Evolutionary conservation across 2,329 filamentous ascomycete genomes (phyloP), one percentile per base, ranked within the genome.

Genomic region (Sarocladiaceae sp.): DNA sequence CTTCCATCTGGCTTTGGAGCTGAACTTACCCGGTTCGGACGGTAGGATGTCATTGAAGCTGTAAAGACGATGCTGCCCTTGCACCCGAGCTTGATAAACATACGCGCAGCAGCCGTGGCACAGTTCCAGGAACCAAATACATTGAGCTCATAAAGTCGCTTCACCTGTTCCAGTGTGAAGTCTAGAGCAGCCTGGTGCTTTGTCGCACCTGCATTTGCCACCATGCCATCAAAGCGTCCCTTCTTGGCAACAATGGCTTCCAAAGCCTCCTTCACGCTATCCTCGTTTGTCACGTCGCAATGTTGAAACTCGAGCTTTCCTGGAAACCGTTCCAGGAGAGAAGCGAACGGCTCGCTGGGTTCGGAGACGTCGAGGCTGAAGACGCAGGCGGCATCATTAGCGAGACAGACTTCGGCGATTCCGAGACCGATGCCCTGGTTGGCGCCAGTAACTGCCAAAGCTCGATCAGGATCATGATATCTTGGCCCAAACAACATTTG

Each of bases 131-230:
- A 58, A 15, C 68, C 69, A 40, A 62, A 67, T 15, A 71, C 66
- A 51, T 76, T 75, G 33, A 77, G 63, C 46, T 63, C 60, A 52
- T 16, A 72, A 52, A 11, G 69, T 65, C 44, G 61, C 43, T 52
- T 47, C 10, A 54, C 47, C 46, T 55, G 48, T 11, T 53, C 52
- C 31, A 50, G 41, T 12, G 50, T 46, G 48, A 72, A 72, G 20
- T 69, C 60, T 4, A 72, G 57, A 2, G 69, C 69, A 4, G 70
- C 52, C 53, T 74, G 73, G 50, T 75, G 72, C 50, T 73, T 70
- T 5, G 70, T 75, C 3, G 67, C 57, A 11, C 72, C 70, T 0
- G 71, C 71, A 47, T 75, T 74, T 16, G 63, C 65, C 4, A 74
- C 69, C 59, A 76, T 70, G 46, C 69, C 68, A 51, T 72, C 63